Evolutionary conservation across 2,329 filamentous ascomycete genomes (phyloP).

Genomic region (Claviceps purpurea): DNA sequence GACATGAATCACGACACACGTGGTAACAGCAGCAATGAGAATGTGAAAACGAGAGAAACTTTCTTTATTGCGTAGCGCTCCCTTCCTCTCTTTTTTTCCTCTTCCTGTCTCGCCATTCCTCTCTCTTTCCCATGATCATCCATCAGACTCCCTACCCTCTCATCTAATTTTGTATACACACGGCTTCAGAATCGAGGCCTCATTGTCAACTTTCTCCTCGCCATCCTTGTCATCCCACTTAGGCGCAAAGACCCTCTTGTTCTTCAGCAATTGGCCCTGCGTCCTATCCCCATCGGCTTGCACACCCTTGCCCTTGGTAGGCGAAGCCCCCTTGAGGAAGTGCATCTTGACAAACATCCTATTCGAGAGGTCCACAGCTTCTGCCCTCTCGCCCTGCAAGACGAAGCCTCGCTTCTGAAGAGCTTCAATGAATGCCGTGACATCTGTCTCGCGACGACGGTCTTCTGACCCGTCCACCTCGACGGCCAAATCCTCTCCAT

Average conservation of each 20-base stretch:
- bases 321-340: conserved; percentile 72
- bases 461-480: conserved; percentile 57
- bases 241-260: conserved; percentile 40
- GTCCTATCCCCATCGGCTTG: conserved; percentile 31
- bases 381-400: conserved; percentile 49
- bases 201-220: conserved; percentile 50
- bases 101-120: background rate
- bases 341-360: conserved; percentile 98
- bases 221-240: conserved; percentile 37
- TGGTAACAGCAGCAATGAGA: background rate
- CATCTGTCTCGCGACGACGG: conserved; percentile 63
- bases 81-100: background rate
- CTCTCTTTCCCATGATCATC: too few relatives aligned
- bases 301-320: conserved; percentile 62
- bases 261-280: conserved; percentile 30
- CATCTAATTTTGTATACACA: conserved; percentile 89
- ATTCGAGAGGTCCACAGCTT: conserved; percentile 68
- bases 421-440: conserved; percentile 74
- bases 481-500: conserved; percentile 47
- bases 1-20: background rate
- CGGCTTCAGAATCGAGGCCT: conserved; percentile 63
- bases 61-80: background rate
- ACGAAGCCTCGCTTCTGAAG: conserved; percentile 71
- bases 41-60: background rate
- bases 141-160: background rate